These are phyloP conservation scores for Pisolithus sp. DNA, from an alignment of 768 basidiomycete species.

Conservation along the genomic window DNA sequence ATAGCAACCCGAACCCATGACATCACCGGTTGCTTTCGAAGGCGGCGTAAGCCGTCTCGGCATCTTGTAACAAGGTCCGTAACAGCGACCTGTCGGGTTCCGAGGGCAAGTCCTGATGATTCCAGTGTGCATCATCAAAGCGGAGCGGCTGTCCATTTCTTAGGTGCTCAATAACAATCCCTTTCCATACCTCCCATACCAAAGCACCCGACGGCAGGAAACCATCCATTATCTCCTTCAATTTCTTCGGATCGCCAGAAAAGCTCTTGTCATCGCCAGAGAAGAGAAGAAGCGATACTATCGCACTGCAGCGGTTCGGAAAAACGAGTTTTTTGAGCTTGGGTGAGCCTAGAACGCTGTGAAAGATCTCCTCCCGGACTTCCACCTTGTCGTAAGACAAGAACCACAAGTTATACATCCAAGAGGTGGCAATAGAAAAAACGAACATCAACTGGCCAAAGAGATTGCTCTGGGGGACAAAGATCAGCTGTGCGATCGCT, in stretches of 20 bases:
- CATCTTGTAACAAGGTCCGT: background rate
- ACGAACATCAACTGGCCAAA: too few species aligned
- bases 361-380: constrained; percentile 7
- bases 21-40: too few species aligned
- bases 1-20: too few species aligned
- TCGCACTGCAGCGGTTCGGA: constrained; percentile 8
- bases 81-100: background rate
- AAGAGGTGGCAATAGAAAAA: constrained; percentile 12
- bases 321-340: constrained; percentile 7
- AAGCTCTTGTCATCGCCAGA: too few species aligned
- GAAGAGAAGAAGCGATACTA: constrained; percentile 8
- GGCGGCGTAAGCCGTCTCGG: too few species aligned
- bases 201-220: too few species aligned
- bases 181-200: too few species aligned
- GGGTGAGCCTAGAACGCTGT: background rate
- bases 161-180: background rate
- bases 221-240: too few species aligned
- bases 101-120: too few species aligned
- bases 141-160: background rate
- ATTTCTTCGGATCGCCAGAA: background rate
- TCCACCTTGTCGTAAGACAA: constrained; percentile 26
- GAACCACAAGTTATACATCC: constrained; percentile 25
- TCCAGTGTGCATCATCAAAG: too few species aligned
- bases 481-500: too few species aligned
- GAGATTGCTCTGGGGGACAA: too few species aligned